Evolutionary conservation across 176 grass and related monocot species (phyloP).

Genomic region (Secale cereale): DNA sequence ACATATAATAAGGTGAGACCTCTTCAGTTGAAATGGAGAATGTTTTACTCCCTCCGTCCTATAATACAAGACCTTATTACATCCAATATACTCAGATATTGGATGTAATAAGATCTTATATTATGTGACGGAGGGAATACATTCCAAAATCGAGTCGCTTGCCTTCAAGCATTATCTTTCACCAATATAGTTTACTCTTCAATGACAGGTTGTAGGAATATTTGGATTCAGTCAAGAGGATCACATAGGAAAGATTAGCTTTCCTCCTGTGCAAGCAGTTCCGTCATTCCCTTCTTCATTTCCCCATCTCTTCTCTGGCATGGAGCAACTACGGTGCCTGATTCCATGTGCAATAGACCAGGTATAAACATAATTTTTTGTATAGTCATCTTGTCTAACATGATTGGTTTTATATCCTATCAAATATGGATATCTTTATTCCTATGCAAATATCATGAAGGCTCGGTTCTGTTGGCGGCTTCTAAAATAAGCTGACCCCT

Average conservation of each 20-base stretch:
- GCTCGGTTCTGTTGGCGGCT: no score
- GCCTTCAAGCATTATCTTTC: slow-evolving; percentile 1
- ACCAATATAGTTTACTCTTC: slow-evolving; percentile 10
- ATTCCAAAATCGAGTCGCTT: background rate
- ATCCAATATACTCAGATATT: no score
- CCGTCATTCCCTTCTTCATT: slow-evolving; percentile 92
- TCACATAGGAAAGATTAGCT: slow-evolving; percentile 77
- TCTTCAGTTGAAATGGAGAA: background rate
- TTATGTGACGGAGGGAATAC: no score
- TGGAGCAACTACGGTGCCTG: slow-evolving; percentile 65
- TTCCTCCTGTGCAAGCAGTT: slow-evolving; percentile 85
- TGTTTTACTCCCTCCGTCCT: no score
- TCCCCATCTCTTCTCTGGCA: slow-evolving; percentile 72
- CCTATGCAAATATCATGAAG: background rate
- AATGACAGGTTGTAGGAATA: slow-evolving; percentile 65
- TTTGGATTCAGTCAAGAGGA: slow-evolving; percentile 89
- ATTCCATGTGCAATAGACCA: slow-evolving; percentile 93
- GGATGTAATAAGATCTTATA: no score
- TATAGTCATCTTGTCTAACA: no score
- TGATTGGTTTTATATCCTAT: background rate
- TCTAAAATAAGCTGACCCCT: no score
- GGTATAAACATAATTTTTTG: slow-evolving; percentile 39
- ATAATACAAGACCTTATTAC: no score
- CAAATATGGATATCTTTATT: background rate
- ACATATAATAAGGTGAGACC: slow-evolving; percentile 71